Conservation (phyloP, 768 basidiomycete genomes). For the Boletus tomentosulus region DNA sequence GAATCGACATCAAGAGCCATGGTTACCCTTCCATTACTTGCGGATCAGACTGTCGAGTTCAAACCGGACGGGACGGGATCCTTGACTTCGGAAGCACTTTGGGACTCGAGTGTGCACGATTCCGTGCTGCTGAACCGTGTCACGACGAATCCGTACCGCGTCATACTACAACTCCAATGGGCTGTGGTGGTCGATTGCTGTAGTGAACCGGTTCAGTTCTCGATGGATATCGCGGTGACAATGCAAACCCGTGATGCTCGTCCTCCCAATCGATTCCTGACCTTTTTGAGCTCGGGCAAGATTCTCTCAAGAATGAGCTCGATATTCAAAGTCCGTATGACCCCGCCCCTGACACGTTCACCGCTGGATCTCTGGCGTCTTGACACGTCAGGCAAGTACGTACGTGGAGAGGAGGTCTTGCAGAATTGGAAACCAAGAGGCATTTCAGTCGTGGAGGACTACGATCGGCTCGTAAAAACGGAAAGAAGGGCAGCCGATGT, state of each 20-base stretch:
- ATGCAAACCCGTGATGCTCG: slow-evolving; percentile 84
- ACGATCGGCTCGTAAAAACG: slow-evolving; percentile 62
- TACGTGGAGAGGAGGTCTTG: slow-evolving; percentile 85
- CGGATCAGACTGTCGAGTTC: slow-evolving; percentile 72
- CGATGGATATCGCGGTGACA: slow-evolving; percentile 78
- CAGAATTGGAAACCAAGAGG: slow-evolving; percentile 85
- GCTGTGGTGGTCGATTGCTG: slow-evolving; percentile 80
- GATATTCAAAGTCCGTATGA: slow-evolving; percentile 79
- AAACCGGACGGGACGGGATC: slow-evolving; percentile 78
- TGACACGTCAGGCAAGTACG: slow-evolving; percentile 93
- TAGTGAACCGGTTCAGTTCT: slow-evolving; percentile 82
- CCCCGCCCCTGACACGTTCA: slow-evolving; percentile 81
- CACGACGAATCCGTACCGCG: slow-evolving; percentile 70
- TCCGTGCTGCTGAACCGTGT: slow-evolving; percentile 82
- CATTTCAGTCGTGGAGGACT: slow-evolving; percentile 85
- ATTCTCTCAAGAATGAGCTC: slow-evolving; percentile 74
- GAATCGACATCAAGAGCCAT: slow-evolving; percentile 70
- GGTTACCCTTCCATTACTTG: slow-evolving; percentile 68
- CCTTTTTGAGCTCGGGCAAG: slow-evolving; percentile 74
- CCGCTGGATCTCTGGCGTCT: slow-evolving; percentile 90
- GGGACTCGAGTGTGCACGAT: slow-evolving; percentile 93
- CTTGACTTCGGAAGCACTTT: slow-evolving; percentile 67
- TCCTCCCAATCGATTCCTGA: slow-evolving; percentile 72
- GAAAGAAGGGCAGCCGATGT: slow-evolving; percentile 84
- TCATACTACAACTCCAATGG: slow-evolving; percentile 76